These are phyloP conservation scores for Chalciporus sp. DNA, from an alignment of 1,284 basidiomycete species.

Conservation along the genomic window DNA sequence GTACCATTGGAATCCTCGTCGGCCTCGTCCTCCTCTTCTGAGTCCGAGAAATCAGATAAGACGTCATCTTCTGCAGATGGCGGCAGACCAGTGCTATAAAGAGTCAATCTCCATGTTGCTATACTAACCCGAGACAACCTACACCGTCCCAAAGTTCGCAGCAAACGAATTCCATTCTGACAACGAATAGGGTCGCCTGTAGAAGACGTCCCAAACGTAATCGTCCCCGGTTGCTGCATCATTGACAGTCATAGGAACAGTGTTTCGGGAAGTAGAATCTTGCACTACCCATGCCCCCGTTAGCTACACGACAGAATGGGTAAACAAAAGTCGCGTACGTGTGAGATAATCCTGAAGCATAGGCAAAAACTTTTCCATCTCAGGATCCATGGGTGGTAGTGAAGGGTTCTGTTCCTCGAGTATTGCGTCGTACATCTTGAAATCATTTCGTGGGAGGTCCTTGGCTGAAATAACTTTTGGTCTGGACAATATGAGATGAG, in stretches of 20 bases:
- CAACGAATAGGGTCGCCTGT: slow-evolving; percentile 59
- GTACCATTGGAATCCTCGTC: slow-evolving; percentile 82
- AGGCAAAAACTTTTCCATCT: slow-evolving; percentile 74
- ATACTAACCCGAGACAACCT: slow-evolving; percentile 23
- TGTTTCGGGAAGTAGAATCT: slow-evolving; percentile 14
- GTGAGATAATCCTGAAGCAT: slow-evolving; percentile 72
- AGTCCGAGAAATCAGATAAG: slow-evolving; percentile 52
- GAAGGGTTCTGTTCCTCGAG: slow-evolving; percentile 42
- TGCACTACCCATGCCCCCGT: slow-evolving; percentile 22
- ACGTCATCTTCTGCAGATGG: slow-evolving; percentile 49
- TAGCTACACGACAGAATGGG: background rate
- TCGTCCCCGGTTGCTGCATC: slow-evolving; percentile 40
- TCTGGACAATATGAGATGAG: slow-evolving; percentile 35
- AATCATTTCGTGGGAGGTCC: slow-evolving; percentile 46
- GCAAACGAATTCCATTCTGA: slow-evolving; percentile 57
- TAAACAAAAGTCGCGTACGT: slow-evolving; percentile 39
- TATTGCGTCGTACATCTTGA: slow-evolving; percentile 74
- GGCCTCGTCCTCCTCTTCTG: slow-evolving; percentile 70
- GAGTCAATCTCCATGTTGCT: slow-evolving; percentile 7
- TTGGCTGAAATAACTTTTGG: slow-evolving; percentile 58
- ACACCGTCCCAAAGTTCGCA: slow-evolving; percentile 70
- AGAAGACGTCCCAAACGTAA: slow-evolving; percentile 82
- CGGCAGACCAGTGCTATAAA: slow-evolving; percentile 62
- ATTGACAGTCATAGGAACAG: background rate
- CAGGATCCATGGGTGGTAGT: slow-evolving; percentile 46